These are phyloP conservation scores for Auxenochlorella protothecoides DNA, from an alignment of 139 green algal species.

Conservation along the genomic window DNA sequence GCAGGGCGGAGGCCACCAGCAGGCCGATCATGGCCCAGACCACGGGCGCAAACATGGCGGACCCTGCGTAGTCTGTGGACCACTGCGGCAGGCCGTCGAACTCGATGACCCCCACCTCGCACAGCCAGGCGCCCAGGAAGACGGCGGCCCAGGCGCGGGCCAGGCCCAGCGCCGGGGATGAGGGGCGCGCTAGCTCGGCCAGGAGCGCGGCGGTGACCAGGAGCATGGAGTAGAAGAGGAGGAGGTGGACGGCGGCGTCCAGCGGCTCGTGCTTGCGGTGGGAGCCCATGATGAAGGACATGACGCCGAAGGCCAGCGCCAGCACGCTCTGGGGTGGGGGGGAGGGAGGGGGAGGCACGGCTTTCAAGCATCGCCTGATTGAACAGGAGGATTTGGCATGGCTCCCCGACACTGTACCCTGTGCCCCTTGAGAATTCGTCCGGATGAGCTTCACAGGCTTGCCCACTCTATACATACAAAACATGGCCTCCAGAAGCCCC, in stretches of 20 bases:
- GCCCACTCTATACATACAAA: too few relatives aligned
- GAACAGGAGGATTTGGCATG: too few relatives aligned
- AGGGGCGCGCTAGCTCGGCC: conserved; percentile 4
- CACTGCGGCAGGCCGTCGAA: conserved; percentile 6
- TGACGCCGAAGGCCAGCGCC: conserved; percentile 11
- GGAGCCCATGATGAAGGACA: conserved; percentile 19
- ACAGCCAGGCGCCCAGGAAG: conserved; percentile 20
- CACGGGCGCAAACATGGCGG: conserved; percentile 19
- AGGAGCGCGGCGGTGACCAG: background rate
- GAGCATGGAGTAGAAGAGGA: conserved; percentile 23
- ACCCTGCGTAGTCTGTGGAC: background rate
- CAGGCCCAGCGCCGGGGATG: background rate
- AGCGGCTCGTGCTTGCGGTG: conserved; percentile 26
- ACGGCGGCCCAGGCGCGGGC: conserved; percentile 1
- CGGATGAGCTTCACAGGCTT: too few relatives aligned
- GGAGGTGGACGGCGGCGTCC: conserved; percentile 19
- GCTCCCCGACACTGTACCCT: too few relatives aligned
- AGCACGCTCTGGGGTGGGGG: conserved; percentile 6
- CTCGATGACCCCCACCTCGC: conserved; percentile 12
- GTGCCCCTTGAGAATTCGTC: too few relatives aligned
- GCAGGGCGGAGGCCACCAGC: background rate
- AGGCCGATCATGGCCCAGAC: conserved; percentile 11
- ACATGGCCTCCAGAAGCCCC: too few relatives aligned
- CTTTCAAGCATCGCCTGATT: too few relatives aligned
- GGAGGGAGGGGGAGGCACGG: background rate